These are phyloP conservation scores for Penicillium janthinellum DNA, from an alignment of 2,329 filamentous ascomycete genomes.

Conservation along the genomic window DNA sequence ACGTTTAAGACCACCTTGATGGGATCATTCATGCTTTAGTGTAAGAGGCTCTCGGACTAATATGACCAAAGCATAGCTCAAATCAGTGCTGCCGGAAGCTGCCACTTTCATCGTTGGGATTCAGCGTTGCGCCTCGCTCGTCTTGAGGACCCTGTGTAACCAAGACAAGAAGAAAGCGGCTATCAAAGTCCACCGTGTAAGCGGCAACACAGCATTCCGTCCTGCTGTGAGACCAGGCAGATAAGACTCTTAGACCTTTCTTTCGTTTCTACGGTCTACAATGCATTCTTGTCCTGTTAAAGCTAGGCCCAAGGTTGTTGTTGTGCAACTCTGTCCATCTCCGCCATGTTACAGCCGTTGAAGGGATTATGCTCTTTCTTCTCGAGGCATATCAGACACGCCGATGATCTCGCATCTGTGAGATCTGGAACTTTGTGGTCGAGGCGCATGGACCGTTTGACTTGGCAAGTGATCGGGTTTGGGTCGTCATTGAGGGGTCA, in stretches of 20 bases:
- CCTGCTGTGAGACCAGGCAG: slow-evolving; percentile 21
- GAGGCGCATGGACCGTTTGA: slow-evolving; percentile 34
- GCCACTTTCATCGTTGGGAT: slow-evolving; percentile 5
- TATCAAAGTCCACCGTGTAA: slow-evolving; percentile 22
- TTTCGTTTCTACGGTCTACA: slow-evolving; percentile 12
- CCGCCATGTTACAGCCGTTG: slow-evolving; percentile 23
- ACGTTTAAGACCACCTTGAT: not conserved
- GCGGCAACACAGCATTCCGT: slow-evolving; percentile 20
- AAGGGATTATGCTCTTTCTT: not conserved
- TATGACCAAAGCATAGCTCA: not conserved
- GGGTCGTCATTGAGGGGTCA: slow-evolving; percentile 19
- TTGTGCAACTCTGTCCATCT: slow-evolving; percentile 18
- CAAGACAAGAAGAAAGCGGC: not conserved
- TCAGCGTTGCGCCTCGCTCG: slow-evolving; percentile 4
- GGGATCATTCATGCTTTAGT: not conserved
- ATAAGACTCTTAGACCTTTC: slow-evolving; percentile 4
- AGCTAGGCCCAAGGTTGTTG: slow-evolving; percentile 7
- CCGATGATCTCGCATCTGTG: slow-evolving; percentile 15
- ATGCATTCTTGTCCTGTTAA: slow-evolving; percentile 1
- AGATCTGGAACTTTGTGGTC: slow-evolving; percentile 11
- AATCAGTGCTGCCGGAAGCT: slow-evolving; percentile 17
- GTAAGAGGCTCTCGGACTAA: not conserved
- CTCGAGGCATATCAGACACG: slow-evolving; percentile 13
- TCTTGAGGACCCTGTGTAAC: slow-evolving; percentile 16
- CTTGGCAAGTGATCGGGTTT: slow-evolving; percentile 33